Evolutionary conservation across 2,329 filamentous ascomycete species (phyloP), one percentile per base, ranked within the genome.

Genomic region (Boeremia lycopersici): DNA sequence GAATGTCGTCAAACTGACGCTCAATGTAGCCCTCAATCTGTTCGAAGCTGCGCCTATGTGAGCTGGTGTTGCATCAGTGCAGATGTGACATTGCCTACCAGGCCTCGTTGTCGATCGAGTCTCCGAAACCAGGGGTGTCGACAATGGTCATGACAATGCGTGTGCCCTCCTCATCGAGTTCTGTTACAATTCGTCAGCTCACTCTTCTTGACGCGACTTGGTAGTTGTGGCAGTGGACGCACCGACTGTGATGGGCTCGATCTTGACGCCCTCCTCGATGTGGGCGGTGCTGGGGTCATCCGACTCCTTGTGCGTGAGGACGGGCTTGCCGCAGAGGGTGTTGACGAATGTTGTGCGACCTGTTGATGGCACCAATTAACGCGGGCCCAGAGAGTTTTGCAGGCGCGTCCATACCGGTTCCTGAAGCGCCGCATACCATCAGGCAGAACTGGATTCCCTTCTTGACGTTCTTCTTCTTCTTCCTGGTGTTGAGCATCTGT

Each of bases 391-490:
- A 23, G 13, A 9, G 30, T 11, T 13, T 17, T 19, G 39, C 33
- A 12, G 35, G 39, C 31, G 30, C 19, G 30, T 31, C 17, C 85
- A 74, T 87, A 96, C 92, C 95, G 80, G 95, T 98, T 79, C 95
- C 95, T 70, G 93, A 98, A 76, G 95, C 95, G 83, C 95, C 95
- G 77, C 95, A 98, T 74, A 99, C 95, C 95, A 99, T 99, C 86
- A 99, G 81, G 80, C 93, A 98, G 84, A 99, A 99, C 85, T 99
- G 95, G 76, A 99, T 98, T 76, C 95, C 95, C 87, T 97, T 97
- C 90, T 97, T 97, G 82, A 99, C 93, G 86, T 99, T 98, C 90
- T 99, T 99, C 93, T 99, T 99, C 93, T 99, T 99, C 81, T 91
- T 89, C 82, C 95, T 93, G 78, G 97, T 93, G 90, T 96, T 68